Evolutionary conservation across 169 alveolate genomes (phyloP), one percentile per base, ranked within the genome.

Genomic region (Eimeria tenella): DNA sequence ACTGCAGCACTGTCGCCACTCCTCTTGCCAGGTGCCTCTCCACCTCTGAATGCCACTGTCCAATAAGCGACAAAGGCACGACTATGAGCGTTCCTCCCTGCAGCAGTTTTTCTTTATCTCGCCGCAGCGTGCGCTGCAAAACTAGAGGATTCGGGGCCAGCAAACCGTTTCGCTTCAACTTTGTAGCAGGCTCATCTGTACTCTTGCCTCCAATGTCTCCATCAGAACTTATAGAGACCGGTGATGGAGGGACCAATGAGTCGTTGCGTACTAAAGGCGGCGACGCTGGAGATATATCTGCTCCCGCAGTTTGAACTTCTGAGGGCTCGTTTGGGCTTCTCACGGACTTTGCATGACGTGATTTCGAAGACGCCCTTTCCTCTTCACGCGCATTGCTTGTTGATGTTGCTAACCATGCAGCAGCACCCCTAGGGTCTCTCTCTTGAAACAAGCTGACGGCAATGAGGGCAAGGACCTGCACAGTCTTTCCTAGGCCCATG

Each of bases 401-500:
- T 49, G 60, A 60, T 11, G 75, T 62, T 84, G 75, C 79, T 23
- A 58, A 15, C 91, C 79, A 58, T 1, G 50, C 10, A 84, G 75
- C 79, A 81, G 89, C 89, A 56, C 74, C 74, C 56, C 1, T 23
- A 23, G 89, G 89, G 70, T 84, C 91, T 53, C 91, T 58, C 91
- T 84, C 91, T n/a, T 62, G 79, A 31, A 56, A 82, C 21, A 42
- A 62, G 90, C 81, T 74, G 25, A 91, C 53, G 8, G 96, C 93
- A 21, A 94, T 56, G 65, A 94, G 89, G n/a, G 96, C 94, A 21
- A 94, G 93, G n/a, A 86, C 91, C 93, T 99, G 99, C 15, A 99
- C 96, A 5, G 99, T 98, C 95, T 99, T 99, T 25, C 99, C 99
- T 23, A 99, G 98, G 3, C 99, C 99, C 99, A 99, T 99, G 94